Evolutionary conservation across 257 asterid genomes (phyloP).

Genomic region (Solanum habrochaites): DNA sequence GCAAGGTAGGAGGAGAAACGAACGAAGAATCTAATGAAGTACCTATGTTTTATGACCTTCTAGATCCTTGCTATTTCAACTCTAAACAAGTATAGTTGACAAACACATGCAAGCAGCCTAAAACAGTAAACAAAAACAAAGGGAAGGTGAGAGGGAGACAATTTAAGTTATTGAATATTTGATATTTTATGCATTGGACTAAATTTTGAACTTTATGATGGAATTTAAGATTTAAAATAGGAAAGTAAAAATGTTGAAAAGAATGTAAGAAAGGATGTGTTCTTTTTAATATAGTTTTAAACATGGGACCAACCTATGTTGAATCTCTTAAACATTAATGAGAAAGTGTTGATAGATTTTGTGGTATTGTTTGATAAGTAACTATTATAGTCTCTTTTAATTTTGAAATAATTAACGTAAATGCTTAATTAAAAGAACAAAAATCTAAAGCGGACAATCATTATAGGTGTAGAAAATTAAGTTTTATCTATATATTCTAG

Average conservation of each 20-base stretch:
- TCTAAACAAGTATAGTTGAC: background rate
- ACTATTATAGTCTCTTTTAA: too few relatives aligned
- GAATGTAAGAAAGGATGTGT: background rate
- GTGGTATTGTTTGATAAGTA: too few relatives aligned
- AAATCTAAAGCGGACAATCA: too few relatives aligned
- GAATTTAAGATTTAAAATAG: background rate
- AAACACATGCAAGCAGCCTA: background rate
- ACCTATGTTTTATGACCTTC: conserved; percentile 42
- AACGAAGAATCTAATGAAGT: conserved; percentile 29
- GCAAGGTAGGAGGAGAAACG: conserved; percentile 19
- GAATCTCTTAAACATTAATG: too few relatives aligned
- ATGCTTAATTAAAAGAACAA: too few relatives aligned
- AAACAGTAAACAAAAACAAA: background rate
- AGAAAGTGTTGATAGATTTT: too few relatives aligned
- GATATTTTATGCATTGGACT: background rate
- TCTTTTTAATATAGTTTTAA: background rate
- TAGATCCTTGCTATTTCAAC: conserved; percentile 1
- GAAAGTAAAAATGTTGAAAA: background rate
- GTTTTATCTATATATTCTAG: too few relatives aligned
- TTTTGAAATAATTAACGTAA: too few relatives aligned
- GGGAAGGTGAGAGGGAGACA: background rate
- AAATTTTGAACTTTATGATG: background rate
- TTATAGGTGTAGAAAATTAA: too few relatives aligned
- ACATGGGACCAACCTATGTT: background rate
- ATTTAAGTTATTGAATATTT: background rate